Percentiles rank a stretch among this genome's conserved stretches.
Conservation (phyloP, 169 alveolate genomes). For the Eimeria acervulina region DNA sequence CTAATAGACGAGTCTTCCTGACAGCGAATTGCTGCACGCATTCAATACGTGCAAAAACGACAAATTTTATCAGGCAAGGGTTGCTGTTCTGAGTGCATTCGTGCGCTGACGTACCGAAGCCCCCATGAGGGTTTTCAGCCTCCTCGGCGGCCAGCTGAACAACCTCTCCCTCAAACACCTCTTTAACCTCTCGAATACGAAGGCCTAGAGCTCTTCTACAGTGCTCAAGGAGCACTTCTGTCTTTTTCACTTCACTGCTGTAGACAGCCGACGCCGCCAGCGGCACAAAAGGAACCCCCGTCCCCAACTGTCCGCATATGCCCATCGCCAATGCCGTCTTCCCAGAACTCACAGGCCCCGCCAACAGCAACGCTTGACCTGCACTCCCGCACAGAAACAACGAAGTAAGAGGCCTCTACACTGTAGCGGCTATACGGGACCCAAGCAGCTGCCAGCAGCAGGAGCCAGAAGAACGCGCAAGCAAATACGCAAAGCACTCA, state of each 20-base stretch:
- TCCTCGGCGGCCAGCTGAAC: conserved; percentile 96
- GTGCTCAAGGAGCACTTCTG: conserved; percentile 98
- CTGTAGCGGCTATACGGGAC: background rate
- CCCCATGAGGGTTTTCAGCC: conserved; percentile 91
- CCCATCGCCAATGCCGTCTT: conserved; percentile 99
- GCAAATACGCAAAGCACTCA: background rate
- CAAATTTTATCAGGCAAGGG: background rate
- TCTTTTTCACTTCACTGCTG: conserved; percentile 99
- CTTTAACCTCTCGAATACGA: conserved; percentile 98
- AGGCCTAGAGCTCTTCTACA: conserved; percentile 99
- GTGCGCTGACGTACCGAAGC: conserved; percentile 84
- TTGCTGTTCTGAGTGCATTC: background rate
- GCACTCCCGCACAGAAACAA: conserved; percentile 86
- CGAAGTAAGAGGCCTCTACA: background rate
- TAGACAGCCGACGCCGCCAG: conserved; percentile 99
- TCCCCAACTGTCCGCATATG: conserved; percentile 98
- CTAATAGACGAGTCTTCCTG: background rate
- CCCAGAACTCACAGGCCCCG: conserved; percentile 97
- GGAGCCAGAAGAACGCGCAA: background rate
- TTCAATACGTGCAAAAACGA: background rate
- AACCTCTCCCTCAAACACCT: conserved; percentile 99
- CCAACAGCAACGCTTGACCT: conserved; percentile 95
- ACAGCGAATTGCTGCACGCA: background rate
- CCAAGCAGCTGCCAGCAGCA: background rate
- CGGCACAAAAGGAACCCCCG: conserved; percentile 99